Percentiles rank a stretch among this genome's conserved stretches.
Evolutionary conservation across 2,329 filamentous ascomycete species (phyloP).

Genomic region (Aureobasidium sp.): DNA sequence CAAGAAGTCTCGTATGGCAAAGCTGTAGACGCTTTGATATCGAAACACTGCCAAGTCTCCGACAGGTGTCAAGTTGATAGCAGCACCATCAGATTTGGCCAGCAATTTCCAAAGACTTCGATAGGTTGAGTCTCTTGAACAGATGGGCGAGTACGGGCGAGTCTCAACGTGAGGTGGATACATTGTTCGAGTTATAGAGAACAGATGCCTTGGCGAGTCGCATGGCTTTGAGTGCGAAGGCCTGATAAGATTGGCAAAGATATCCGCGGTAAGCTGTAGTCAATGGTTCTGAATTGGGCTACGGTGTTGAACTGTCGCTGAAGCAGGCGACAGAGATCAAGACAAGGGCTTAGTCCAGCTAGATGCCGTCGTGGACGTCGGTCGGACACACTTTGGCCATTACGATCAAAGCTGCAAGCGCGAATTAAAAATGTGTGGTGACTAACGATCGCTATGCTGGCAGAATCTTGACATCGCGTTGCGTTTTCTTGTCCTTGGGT

Average conservation of each 20-base stretch:
- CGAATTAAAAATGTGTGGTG: too few relatives aligned
- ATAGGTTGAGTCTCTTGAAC: not conserved
- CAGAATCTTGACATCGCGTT: too few relatives aligned
- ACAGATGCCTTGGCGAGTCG: not conserved
- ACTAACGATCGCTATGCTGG: too few relatives aligned
- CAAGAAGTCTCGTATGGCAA: not conserved
- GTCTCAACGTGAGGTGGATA: not conserved
- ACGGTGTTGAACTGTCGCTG: too few relatives aligned
- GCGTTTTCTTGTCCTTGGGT: too few relatives aligned
- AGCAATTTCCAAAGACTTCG: not conserved
- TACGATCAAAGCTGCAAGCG: too few relatives aligned
- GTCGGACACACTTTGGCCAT: not conserved
- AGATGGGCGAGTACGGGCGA: not conserved
- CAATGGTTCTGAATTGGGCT: not conserved
- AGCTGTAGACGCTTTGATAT: not conserved
- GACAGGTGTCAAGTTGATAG: not conserved
- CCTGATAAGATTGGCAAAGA: not conserved
- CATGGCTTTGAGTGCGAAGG: not conserved
- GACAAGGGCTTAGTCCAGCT: too few relatives aligned
- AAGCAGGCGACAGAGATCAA: not conserved
- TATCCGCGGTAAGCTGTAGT: not conserved
- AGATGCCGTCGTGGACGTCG: not conserved
- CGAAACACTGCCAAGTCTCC: not conserved
- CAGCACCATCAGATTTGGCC: not conserved
- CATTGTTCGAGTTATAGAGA: not conserved